Evolutionary conservation across 2,329 filamentous ascomycete species (phyloP), one percentile per base, ranked within the genome.

Genomic region (Verticillium nonalfalfae): DNA sequence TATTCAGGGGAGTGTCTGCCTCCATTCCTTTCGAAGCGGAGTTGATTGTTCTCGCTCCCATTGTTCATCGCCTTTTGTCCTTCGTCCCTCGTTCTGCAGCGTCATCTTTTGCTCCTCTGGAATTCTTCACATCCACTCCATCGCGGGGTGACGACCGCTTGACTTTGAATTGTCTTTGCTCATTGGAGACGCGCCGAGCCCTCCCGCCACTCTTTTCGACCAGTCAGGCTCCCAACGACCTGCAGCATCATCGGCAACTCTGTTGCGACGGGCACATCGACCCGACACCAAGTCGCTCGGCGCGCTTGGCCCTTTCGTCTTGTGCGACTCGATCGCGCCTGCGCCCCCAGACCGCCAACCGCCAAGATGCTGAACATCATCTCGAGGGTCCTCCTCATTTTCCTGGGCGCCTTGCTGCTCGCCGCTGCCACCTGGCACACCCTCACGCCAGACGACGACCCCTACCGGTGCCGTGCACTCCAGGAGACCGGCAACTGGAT

Each of bases 381-480:
- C 7, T 59, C 57, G 18, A 59, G 39, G 39, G 38, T 59, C 31
- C 26, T 59, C 11, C 57, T 50, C 38, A n/a, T 59, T 31, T n/a
- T 52, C 39, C n/a, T 38, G n/a, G 38, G 38, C 13, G 26, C 39
- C 15, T 14, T 34, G 10, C 31, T 59, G 15, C 21, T 59, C 18
- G 39, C 40, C 7, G 31, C 40, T 11, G 40, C 45, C 26, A 39
- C 57, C 21, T 52, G 38, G 21, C 34, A 50, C 21, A 26, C 15
- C 31, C 26, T 59, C 4, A 50, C 40, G 21, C 26, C 21, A 7
- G 21, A 59, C 9, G 39, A 52, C 35, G 83, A 86, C 63, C 80
- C 81, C 0, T 79, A 79, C 67, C 81, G 82, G 71, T 87, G 85
- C 69, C 69, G 71, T 26, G 78, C 79, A 3, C 73, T 86, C 35